phyloP scores from a whole-genome alignment of 169 alveolate genomes.

The Plasmodium billcollinsi region DNA sequence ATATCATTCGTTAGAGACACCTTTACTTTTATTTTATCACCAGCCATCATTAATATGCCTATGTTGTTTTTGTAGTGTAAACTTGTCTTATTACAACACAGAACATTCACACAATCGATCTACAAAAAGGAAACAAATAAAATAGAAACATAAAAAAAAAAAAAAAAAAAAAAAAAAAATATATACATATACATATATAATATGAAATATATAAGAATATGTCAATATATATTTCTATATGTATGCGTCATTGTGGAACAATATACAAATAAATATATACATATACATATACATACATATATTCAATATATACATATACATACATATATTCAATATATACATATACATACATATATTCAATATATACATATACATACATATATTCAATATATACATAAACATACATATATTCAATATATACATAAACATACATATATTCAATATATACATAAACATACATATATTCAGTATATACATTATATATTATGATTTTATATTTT shows the following conservation, averaged over 20 bases:
- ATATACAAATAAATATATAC: too few species aligned
- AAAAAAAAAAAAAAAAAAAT: background rate
- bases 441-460: too few species aligned
- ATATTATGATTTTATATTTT: background rate
- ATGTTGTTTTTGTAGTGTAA: slow-evolving; percentile 94
- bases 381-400: too few species aligned
- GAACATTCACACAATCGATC: slow-evolving; percentile 89
- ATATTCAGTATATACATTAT: too few species aligned
- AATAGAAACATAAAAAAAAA: background rate
- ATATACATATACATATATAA: background rate
- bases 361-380: too few species aligned
- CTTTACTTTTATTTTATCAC: slow-evolving; percentile 92
- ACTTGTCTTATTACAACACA: slow-evolving; percentile 91
- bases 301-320: too few species aligned
- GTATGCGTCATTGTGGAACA: too few species aligned
- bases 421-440: background rate
- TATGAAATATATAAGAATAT: background rate
- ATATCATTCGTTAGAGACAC: slow-evolving; percentile 95
- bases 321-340: too few species aligned
- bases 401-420: too few species aligned
- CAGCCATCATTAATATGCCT: slow-evolving; percentile 96
- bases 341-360: too few species aligned
- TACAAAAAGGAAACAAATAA: slow-evolving; percentile 41
- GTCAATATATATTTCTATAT: too few species aligned
- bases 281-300: too few species aligned